Conservation (phyloP, 228 moss, liverwort and hornwort genomes). For the Sphagnum magellanicum region DNA sequence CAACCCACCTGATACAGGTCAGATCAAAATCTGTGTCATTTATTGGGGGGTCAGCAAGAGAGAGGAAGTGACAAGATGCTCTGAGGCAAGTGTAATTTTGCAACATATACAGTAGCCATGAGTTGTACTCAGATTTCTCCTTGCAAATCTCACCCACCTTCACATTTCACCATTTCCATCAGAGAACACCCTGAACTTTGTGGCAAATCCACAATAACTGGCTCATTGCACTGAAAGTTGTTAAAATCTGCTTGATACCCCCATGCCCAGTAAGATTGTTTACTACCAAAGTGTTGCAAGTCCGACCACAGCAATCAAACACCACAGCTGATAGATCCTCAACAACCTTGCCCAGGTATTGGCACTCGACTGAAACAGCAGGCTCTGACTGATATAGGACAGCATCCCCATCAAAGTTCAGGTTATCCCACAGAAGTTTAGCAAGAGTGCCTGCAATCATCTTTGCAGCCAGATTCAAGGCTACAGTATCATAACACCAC, state of each 20-base stretch:
- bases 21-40: constrained; percentile 80
- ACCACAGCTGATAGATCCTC: constrained; percentile 75
- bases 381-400: constrained; percentile 29
- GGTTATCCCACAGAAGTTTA: constrained; percentile 68
- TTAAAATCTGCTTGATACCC: constrained; percentile 68
- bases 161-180: constrained; percentile 83
- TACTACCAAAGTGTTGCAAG: constrained; percentile 78
- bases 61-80: constrained; percentile 88
- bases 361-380: constrained; percentile 71
- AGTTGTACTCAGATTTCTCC: constrained; percentile 61
- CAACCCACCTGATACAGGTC: constrained; percentile 63
- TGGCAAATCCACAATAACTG: constrained; percentile 80
- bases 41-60: constrained; percentile 63
- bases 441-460: constrained; percentile 77
- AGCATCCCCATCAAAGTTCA: constrained; percentile 65
- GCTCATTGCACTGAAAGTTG: constrained; percentile 78
- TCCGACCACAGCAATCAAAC: constrained; percentile 86
- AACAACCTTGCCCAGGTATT: constrained; percentile 86
- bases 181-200: constrained; percentile 59
- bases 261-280: constrained; percentile 80
- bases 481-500: constrained; percentile 77
- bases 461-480: constrained; percentile 65
- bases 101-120: constrained; percentile 81
- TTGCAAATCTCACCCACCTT: constrained; percentile 60
- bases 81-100: constrained; percentile 74